Evolutionary conservation across 2,329 filamentous ascomycete species (phyloP), one percentile per base, ranked within the genome.

Genomic region (Emericellopsis cladophorae): DNA sequence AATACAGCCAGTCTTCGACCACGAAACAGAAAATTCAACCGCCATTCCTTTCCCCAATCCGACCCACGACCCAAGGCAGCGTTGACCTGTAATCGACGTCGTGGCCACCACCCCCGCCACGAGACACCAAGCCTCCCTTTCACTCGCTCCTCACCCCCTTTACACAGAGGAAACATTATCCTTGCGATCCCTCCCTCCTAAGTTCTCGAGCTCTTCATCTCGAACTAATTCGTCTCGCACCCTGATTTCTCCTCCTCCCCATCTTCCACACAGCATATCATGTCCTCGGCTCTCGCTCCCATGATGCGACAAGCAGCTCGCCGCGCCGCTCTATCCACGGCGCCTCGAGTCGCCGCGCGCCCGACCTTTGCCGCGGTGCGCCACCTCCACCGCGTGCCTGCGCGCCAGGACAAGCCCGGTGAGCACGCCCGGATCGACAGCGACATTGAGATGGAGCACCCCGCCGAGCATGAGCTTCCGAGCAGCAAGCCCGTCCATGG

Each of bases 361-460:
- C 49, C 52, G 36, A 43, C 50, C 23, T 49, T 54, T 33, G 44
- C 50, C 34, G 42, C 54, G 40, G 35, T 48, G n/a, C 55, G 58
- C 45, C 47, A 44, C 42, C 49, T 62, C 24, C 59, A 62, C 46
- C 53, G 47, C 42, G 53, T 48, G 11, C 52, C 55, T 22, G 48
- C 59, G 14, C 58, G 57, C n/a, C 54, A 52, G 45, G 56, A 64
- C 45, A 65, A 64, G 48, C 65, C 68, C 12, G 84, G 85, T 41
- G 69, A 76, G 45, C 84, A 81, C 57, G 84, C 87, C 14, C 81
- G 85, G 54, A 94, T 86, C 9, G 84, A 93, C 54, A 74, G 87
- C 39, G 76, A 70, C 42, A 81, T 94, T 45, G 75, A 78, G 32
- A 79, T 92, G 46, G 78, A 87, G 58, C 87, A 93, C 55, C 87